Conservation (phyloP, 2,329 filamentous ascomycete genomes). For the Scedosporium aurantiacum region DNA sequence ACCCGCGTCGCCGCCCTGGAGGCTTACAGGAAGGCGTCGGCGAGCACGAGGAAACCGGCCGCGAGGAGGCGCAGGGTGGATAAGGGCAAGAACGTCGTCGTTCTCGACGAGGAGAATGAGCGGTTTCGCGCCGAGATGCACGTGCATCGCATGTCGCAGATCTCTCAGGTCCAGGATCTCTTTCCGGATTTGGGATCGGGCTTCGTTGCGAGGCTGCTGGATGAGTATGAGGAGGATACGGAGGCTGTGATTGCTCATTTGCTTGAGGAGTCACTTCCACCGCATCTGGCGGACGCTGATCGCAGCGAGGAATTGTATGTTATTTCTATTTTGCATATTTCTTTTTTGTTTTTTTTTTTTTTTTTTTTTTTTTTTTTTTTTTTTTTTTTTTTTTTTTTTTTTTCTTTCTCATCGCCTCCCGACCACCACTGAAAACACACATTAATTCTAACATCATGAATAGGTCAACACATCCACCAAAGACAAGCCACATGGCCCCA, state of each 20-base stretch:
- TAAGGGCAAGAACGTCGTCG: constrained; percentile 51
- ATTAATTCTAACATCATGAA: neutral
- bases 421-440: too few species aligned
- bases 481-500: constrained; percentile 37
- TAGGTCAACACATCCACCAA: neutral
- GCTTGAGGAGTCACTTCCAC: constrained; percentile 64
- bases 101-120: constrained; percentile 23
- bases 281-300: constrained; percentile 54
- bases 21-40: constrained; percentile 46
- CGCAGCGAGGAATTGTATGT: constrained; percentile 51
- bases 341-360: too few species aligned
- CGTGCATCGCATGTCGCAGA: constrained; percentile 70
- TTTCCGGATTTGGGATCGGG: constrained; percentile 79
- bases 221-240: constrained; percentile 65
- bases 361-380: too few species aligned
- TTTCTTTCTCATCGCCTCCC: too few species aligned
- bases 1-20: constrained; percentile 51
- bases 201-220: constrained; percentile 69
- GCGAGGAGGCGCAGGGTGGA: constrained; percentile 43
- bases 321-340: neutral
- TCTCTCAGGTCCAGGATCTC: constrained; percentile 85
- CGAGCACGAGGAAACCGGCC: constrained; percentile 35
- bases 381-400: too few species aligned
- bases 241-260: constrained; percentile 75
- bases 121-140: constrained; percentile 42